Percentiles rank a stretch among this genome's conserved stretches.
These are phyloP conservation scores for Kwoniella dendrophila DNA, from an alignment of 768 basidiomycete genomes.

Conservation along the genomic window DNA sequence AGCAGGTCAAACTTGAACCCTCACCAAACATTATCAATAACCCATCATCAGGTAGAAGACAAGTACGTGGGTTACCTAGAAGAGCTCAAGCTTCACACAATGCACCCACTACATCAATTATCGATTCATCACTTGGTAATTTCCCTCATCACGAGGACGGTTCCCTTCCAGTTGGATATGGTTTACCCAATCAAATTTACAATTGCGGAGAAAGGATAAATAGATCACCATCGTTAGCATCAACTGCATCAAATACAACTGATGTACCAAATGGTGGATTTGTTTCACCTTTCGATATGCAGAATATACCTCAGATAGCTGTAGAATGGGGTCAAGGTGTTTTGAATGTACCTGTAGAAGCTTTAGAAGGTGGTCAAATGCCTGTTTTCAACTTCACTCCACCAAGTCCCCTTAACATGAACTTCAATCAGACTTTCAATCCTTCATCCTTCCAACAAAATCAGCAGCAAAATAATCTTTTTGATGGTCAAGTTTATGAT, in stretches of 20 bases:
- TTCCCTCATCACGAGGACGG: neutral
- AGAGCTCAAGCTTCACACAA: constrained; percentile 13
- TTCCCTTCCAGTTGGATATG: neutral
- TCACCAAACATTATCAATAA: neutral
- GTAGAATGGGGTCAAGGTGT: constrained; percentile 16
- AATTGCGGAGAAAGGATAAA: constrained; percentile 2
- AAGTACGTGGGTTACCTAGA: constrained; percentile 3
- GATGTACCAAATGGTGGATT: constrained; percentile 22
- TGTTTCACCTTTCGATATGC: constrained; percentile 15
- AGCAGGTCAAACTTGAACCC: constrained; percentile 5
- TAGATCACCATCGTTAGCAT: neutral
- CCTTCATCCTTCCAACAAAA: neutral
- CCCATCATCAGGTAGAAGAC: neutral
- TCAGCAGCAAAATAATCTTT: neutral
- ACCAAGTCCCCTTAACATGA: constrained; percentile 13
- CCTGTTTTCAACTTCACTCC: constrained; percentile 22
- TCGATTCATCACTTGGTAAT: constrained; percentile 1
- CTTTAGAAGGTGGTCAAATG: constrained; percentile 1
- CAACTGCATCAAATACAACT: constrained; percentile 1
- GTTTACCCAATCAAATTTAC: neutral
- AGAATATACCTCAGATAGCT: constrained; percentile 7
- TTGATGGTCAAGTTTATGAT: neutral
- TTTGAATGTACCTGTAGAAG: constrained; percentile 15
- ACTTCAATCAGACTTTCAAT: constrained; percentile 11
- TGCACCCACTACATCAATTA: neutral